Conservation (phyloP, 345 rosid species). For the Boechera retrofracta region DNA sequence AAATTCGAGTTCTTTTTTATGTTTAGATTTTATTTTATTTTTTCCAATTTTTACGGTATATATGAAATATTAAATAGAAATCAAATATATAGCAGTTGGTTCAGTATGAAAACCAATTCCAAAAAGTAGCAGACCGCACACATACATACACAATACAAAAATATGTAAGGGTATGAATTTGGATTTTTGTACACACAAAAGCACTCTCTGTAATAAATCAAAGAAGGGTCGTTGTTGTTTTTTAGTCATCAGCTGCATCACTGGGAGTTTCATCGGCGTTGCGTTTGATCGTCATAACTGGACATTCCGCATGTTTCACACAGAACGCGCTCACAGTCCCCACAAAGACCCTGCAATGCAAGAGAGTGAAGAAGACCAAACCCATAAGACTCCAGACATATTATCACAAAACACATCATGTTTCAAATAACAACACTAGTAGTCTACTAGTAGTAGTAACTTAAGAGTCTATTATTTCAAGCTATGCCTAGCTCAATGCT, state of each 20-base stretch:
- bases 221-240: not conserved
- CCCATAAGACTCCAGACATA: slow-evolving; percentile 1
- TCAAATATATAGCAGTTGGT: not conserved
- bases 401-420: slow-evolving; percentile 14
- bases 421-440: not conserved
- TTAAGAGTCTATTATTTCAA: not conserved
- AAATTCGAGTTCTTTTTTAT: not conserved
- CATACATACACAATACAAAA: not conserved
- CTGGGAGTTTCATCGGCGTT: slow-evolving; percentile 75
- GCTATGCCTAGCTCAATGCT: not conserved
- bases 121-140: not conserved
- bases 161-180: not conserved
- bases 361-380: not conserved
- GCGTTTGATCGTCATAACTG: slow-evolving; percentile 86
- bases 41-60: not conserved
- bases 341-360: slow-evolving; percentile 76
- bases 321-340: slow-evolving; percentile 91
- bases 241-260: slow-evolving; percentile 89
- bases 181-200: slow-evolving; percentile 24
- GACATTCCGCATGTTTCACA: slow-evolving; percentile 92
- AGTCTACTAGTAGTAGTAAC: not conserved
- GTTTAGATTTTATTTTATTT: too few species aligned
- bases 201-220: too few species aligned
- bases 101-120: not conserved
- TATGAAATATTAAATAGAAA: not conserved